A percentile compares a stretch with the other conserved stretches of the same genome.
These are phyloP conservation scores for Fragilariopsis cylindrus DNA, from an alignment of 108 stramenopile species.

Conservation along the genomic window DNA sequence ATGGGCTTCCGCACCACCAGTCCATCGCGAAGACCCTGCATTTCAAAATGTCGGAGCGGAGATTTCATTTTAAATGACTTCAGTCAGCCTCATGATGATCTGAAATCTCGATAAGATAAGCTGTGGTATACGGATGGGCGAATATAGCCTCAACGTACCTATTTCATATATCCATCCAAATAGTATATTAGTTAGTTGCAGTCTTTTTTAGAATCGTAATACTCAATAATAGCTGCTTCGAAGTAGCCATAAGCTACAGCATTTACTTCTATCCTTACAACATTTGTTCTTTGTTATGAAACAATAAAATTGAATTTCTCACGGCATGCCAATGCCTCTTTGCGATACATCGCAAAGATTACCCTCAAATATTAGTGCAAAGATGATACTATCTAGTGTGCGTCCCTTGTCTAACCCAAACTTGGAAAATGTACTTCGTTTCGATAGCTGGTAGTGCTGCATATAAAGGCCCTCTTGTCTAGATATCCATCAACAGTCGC, in stretches of 20 bases:
- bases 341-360: too few relatives aligned
- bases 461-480: constrained; percentile 91
- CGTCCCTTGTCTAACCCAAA: constrained; percentile 91
- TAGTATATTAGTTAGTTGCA: too few relatives aligned
- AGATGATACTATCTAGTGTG: constrained; percentile 44
- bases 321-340: too few relatives aligned
- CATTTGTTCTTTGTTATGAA: background rate
- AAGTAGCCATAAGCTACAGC: too few relatives aligned
- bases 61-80: constrained; percentile 28
- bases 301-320: background rate
- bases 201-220: too few relatives aligned
- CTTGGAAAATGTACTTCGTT: constrained; percentile 95
- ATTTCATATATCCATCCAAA: too few relatives aligned
- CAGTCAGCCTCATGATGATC: background rate
- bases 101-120: background rate
- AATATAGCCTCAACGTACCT: too few relatives aligned
- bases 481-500: constrained; percentile 88
- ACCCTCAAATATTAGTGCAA: too few relatives aligned
- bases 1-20: constrained; percentile 12
- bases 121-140: background rate
- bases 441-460: constrained; percentile 88
- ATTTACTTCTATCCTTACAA: too few relatives aligned
- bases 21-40: constrained; percentile 33
- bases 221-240: too few relatives aligned
- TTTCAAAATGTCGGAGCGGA: constrained; percentile 40